These are phyloP conservation scores for Teunomyces atbi DNA, from an alignment of 805 yeast species.

Conservation along the genomic window DNA sequence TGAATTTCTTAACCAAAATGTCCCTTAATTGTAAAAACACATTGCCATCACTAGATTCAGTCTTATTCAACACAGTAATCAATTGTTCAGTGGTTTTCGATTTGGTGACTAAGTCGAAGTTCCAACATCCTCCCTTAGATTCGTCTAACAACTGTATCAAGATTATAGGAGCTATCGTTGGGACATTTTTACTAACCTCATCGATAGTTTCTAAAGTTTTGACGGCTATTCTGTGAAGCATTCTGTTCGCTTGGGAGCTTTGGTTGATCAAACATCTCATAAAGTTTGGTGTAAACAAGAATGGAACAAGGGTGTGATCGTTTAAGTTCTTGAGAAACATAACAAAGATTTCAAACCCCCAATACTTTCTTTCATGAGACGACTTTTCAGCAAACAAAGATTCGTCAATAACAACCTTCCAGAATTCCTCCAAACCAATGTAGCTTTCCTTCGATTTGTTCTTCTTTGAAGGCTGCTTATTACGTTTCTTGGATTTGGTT, in stretches of 20 bases:
- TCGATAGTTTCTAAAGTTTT: constrained; percentile 46
- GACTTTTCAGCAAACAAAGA: constrained; percentile 71
- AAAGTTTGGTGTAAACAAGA: constrained; percentile 60
- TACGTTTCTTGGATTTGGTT: constrained; percentile 36
- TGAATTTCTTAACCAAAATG: constrained; percentile 25
- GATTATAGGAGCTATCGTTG: constrained; percentile 36
- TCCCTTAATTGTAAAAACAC: constrained; percentile 21
- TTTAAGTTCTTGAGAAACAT: constrained; percentile 36
- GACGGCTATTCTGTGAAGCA: constrained; percentile 65
- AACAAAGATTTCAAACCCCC: constrained; percentile 77
- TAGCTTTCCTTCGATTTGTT: constrained; percentile 17
- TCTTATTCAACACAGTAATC: constrained; percentile 20
- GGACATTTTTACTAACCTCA: constrained; percentile 33
- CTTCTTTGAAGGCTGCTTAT: constrained; percentile 25
- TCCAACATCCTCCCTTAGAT: constrained; percentile 51
- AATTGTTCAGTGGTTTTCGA: constrained; percentile 57
- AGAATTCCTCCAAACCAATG: constrained; percentile 55
- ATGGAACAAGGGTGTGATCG: constrained; percentile 15
- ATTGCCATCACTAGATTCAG: constrained; percentile 10
- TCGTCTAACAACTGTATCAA: constrained; percentile 27
- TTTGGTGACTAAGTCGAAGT: constrained; percentile 76
- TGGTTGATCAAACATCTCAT: constrained; percentile 76
- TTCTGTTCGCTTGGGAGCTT: constrained; percentile 60
- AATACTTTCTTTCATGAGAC: constrained; percentile 80
- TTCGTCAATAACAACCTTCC: constrained; percentile 79